Evolutionary conservation across 305 asterid genomes (phyloP), one percentile per base, ranked within the genome.

Genomic region (Galium porrigens): DNA sequence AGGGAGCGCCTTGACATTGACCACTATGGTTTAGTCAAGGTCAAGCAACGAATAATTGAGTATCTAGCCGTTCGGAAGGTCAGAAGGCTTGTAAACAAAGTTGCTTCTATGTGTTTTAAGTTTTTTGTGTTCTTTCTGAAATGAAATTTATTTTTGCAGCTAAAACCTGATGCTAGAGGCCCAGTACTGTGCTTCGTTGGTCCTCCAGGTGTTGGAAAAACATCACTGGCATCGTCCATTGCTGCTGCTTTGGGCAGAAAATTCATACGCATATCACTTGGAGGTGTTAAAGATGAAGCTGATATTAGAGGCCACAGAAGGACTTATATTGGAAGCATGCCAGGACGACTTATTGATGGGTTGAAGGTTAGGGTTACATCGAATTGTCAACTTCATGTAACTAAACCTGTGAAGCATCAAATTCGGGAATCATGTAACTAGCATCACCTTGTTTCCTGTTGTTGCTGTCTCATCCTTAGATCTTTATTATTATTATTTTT

Each of bases 171-270:
- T 81, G 96, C 97, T 11, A 89, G 92, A 81, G 96, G 99, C 70
- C 99, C 97, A 17, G 85, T 94, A 53, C 77, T 94, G 85, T 94
- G 97, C 79, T 89, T 94, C 78, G 97, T 94, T 73, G 99, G 99
- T 67, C 99, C 99, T 76, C 99, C 97, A 25, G 99, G 99, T 80
- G 96, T 94, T 63, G 99, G 99, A 61, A 94, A 94, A 85, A 94
- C 99, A 61, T 94, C 99, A 66, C 83, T 94, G 77, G 99, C 97
- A 68, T 85, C 99, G 58, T 89, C 99, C 8, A 87, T 94, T 72
- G 96, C 97, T 60, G 80, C 95, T 79, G 94, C 97, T 74, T 77
- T 94, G 82, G 97, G 97, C 67, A 85, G 96, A 82, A 89, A 94
- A 78, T 94, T 89, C 80, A 72, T 89, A 42, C 95, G 99, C 73